Base-by-base conservation (phyloP, 164 flowering plant species). In the Chimonanthus praecox region DNA sequence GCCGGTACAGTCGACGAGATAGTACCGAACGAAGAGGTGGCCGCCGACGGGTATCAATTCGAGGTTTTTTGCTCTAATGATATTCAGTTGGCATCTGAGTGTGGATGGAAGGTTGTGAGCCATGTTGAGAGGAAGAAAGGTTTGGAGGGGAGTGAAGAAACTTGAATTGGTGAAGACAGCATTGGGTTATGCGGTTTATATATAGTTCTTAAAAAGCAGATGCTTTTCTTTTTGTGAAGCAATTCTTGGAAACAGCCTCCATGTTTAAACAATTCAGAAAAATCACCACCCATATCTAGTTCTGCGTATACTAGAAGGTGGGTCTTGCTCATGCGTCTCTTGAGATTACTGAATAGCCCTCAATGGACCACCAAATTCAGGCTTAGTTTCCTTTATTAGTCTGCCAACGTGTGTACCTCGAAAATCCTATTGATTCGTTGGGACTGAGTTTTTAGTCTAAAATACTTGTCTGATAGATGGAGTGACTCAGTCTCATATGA, bases 21-120 rank as follows among this genome's bases (percentile, higher is more conserved):
- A 87, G 80, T 80, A 86, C 75, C 95, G 85, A 0, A 90, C 85
- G 69, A 88, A 90, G 21, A 90, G 70, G 21, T 69, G 70, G 1
- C 81, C 82, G 2, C 82, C 82, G 0, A 43, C 16, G 0, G 78
- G 58, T 58, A 78, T 77, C 72, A 74, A 46, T 0, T 74, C 82
- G 0, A 85, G 77, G 84, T 90, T 88, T 78, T 81, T 87, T 2
- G 91, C 95, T 81, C 81, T 80, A 33, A 85, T 66, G 78, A 88
- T 83, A 61, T 49, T 86, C 18, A 90, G 13, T 47, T 88, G 85
- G 73, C 87, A 87, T 66, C 21, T 77, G 15, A 78, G 77, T 69
- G 76, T 70, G 15, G 47, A 66, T 13, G 54, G 48, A 67, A 58
- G 7, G 18, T 3, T 66, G 47, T 44, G 47, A 66, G 68, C 68